phyloP scores from a whole-genome alignment of 1,284 basidiomycete genomes.

The Cutaneotrichosporon mucoides region DNA sequence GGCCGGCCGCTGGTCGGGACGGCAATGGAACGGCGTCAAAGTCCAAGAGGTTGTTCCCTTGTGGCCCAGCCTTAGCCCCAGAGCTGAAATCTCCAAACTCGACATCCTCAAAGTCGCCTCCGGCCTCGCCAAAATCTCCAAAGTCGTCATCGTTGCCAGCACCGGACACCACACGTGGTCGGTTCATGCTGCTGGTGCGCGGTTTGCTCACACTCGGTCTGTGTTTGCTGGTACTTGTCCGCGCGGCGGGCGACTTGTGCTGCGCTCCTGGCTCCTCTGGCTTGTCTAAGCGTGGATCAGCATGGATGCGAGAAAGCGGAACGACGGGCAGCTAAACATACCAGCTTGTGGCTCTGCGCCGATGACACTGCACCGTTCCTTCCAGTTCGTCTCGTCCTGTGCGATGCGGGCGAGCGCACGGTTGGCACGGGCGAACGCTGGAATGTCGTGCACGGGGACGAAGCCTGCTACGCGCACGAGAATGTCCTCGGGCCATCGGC shows the following conservation, averaged over 20 bases:
- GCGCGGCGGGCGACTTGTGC: neutral
- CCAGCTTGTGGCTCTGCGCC: constrained; percentile 46
- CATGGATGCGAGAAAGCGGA: too few relatives aligned
- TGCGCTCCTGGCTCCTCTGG: neutral
- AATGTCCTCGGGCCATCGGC: constrained; percentile 70
- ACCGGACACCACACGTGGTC: neutral
- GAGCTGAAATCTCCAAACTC: constrained; percentile 81
- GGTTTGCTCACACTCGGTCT: neutral
- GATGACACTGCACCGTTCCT: constrained; percentile 62
- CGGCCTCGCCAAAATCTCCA: constrained; percentile 41
- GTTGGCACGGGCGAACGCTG: constrained; percentile 65
- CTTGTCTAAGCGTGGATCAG: neutral
- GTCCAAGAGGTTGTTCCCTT: constrained; percentile 44
- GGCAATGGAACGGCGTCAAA: constrained; percentile 49
- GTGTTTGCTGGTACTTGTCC: neutral
- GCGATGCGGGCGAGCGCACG: constrained; percentile 63
- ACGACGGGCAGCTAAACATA: neutral
- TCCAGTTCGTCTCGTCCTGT: constrained; percentile 70
- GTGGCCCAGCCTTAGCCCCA: constrained; percentile 18
- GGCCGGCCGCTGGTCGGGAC: constrained; percentile 29
- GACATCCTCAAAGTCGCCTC: constrained; percentile 56
- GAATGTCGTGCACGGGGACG: constrained; percentile 72
- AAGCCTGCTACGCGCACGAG: constrained; percentile 67
- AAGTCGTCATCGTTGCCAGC: constrained; percentile 33
- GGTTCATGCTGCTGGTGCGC: neutral